phyloP scores from a whole-genome alignment of 1,284 basidiomycete species.

The Trichosporon inkin region DNA sequence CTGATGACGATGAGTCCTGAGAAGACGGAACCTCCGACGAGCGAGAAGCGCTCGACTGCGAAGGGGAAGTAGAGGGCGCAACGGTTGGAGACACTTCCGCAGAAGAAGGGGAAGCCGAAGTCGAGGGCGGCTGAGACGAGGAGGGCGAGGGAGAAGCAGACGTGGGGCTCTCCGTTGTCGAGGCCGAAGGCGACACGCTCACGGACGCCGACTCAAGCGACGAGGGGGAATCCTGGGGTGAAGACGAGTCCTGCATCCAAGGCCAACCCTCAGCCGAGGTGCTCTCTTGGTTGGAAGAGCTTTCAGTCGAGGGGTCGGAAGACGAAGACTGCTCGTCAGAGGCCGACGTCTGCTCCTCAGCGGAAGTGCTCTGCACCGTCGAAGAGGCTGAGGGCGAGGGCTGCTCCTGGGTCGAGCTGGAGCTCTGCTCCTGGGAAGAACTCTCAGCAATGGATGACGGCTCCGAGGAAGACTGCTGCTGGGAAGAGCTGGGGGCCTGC shows the following conservation, averaged over 20 bases:
- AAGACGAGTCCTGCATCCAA: too few relatives aligned
- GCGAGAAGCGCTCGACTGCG: not conserved
- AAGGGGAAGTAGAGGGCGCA: not conserved
- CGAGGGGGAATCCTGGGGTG: not conserved
- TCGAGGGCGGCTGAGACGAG: slow-evolving; percentile 5
- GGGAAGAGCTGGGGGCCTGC: not conserved
- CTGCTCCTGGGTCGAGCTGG: not conserved
- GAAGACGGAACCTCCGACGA: not conserved
- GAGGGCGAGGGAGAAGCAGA: slow-evolving; percentile 2
- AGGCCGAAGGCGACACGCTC: not conserved
- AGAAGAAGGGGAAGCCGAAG: not conserved
- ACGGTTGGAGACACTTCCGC: not conserved
- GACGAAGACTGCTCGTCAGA: slow-evolving; percentile 5
- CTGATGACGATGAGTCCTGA: not conserved
- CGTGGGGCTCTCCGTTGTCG: not conserved
- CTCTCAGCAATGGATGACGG: too few relatives aligned
- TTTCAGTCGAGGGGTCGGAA: not conserved
- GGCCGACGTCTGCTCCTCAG: not conserved
- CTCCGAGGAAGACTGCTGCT: not conserved
- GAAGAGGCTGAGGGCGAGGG: not conserved
- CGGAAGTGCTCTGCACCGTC: not conserved
- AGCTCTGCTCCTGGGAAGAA: not conserved
- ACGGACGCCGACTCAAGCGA: not conserved
- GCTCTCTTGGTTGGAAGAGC: not conserved
- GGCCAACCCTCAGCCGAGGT: not conserved